phyloP scores from a whole-genome alignment of 2,329 filamentous ascomycete genomes.

The Alternaria hordeiaustralica region DNA sequence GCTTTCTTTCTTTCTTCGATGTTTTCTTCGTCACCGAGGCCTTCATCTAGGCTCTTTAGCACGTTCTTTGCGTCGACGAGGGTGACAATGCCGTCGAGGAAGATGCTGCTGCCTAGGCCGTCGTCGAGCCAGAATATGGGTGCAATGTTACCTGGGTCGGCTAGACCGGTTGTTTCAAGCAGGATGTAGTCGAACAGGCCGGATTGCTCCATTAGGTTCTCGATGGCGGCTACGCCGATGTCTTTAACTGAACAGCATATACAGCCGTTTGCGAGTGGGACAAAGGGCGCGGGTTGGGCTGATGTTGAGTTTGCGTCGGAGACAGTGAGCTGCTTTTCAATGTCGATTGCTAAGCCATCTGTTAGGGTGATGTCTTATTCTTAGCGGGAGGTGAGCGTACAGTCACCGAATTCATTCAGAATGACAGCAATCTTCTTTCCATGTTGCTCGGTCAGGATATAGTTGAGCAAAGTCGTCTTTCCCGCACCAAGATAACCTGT shows the following conservation, averaged over 20 bases:
- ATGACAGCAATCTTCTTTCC: slow-evolving; percentile 99
- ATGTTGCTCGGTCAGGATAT: slow-evolving; percentile 92
- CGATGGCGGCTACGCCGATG: slow-evolving; percentile 90
- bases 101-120: slow-evolving; percentile 91
- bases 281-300: slow-evolving; percentile 63
- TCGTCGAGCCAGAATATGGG: slow-evolving; percentile 98
- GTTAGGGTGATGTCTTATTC: background rate
- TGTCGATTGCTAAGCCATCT: slow-evolving; percentile 73
- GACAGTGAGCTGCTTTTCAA: slow-evolving; percentile 94
- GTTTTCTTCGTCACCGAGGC: slow-evolving; percentile 52
- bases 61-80: slow-evolving; percentile 96
- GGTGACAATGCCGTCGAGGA: slow-evolving; percentile 95
- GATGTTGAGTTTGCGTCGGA: slow-evolving; percentile 55
- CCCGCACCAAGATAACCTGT: slow-evolving; percentile 94
- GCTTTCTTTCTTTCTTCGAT: slow-evolving; percentile 56
- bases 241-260: slow-evolving; percentile 99
- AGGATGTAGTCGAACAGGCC: slow-evolving; percentile 97
- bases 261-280: slow-evolving; percentile 94
- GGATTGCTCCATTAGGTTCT: slow-evolving; percentile 91
- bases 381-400: slow-evolving; percentile 10
- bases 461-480: slow-evolving; percentile 94
- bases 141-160: slow-evolving; percentile 93
- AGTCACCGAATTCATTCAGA: slow-evolving; percentile 71
- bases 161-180: slow-evolving; percentile 92
- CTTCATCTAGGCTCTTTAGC: slow-evolving; percentile 78